A percentile compares a stretch with the other conserved stretches of the same genome.
phyloP scores from a whole-genome alignment of 345 rosid species.

The Aquilaria yunnanensis region DNA sequence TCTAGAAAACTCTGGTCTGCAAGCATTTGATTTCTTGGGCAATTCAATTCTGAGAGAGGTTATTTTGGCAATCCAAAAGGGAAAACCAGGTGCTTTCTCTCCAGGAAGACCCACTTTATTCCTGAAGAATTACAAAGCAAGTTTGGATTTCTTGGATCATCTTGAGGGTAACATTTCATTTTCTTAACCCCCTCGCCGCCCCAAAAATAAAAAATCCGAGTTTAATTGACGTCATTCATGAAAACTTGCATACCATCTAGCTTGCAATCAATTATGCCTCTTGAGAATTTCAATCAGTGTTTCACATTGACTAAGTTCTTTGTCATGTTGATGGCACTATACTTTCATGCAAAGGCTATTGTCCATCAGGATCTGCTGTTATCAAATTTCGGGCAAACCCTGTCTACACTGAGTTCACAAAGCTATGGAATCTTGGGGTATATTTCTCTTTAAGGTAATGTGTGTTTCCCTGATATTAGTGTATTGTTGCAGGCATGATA shows the following conservation, averaged over 20 bases:
- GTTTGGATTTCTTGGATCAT: conserved; percentile 74
- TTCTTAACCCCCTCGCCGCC: not conserved
- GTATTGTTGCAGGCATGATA: not conserved
- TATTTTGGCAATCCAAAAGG: conserved; percentile 74
- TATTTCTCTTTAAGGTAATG: conserved; percentile 89
- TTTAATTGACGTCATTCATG: not conserved
- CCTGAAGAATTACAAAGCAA: conserved; percentile 87
- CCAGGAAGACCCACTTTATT: conserved; percentile 96
- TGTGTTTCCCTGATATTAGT: not conserved
- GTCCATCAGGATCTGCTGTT: conserved; percentile 93
- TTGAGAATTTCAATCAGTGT: conserved; percentile 1
- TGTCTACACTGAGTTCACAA: conserved; percentile 69
- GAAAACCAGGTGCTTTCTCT: conserved; percentile 96
- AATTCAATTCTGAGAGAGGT: conserved; percentile 96
- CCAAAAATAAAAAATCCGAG: too few relatives aligned
- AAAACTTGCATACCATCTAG: conserved; percentile 11
- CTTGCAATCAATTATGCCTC: conserved; percentile 8
- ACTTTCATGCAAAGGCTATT: conserved; percentile 79
- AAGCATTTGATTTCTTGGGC: conserved; percentile 88
- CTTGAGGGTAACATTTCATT: conserved; percentile 73
- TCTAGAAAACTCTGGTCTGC: conserved; percentile 93
- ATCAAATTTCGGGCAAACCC: conserved; percentile 76
- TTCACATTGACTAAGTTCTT: conserved; percentile 3
- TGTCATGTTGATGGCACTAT: conserved; percentile 23
- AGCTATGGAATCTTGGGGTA: conserved; percentile 96